Evolutionary conservation across 2,329 filamentous ascomycete genomes (phyloP).

Genomic region (Cytospora leucostoma): DNA sequence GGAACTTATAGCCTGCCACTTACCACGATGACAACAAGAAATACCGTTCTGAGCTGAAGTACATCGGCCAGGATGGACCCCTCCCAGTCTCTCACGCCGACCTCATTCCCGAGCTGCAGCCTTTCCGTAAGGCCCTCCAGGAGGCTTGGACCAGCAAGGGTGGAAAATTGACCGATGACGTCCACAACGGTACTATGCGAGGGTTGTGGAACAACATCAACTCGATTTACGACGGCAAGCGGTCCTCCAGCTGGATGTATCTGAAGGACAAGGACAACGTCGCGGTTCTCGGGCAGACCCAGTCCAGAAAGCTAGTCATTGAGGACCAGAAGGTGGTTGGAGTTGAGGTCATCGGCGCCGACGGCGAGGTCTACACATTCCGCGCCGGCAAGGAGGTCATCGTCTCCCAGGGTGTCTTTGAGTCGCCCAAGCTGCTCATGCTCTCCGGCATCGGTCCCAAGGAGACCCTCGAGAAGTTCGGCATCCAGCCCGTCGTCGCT

Average conservation of each 20-base stretch:
- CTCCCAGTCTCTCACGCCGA: constrained; percentile 57
- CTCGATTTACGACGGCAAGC: constrained; percentile 58
- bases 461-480: constrained; percentile 51
- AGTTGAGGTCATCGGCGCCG: constrained; percentile 47
- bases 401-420: constrained; percentile 56
- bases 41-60: constrained; percentile 47
- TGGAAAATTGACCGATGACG: constrained; percentile 51
- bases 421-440: constrained; percentile 66
- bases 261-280: constrained; percentile 57
- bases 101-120: constrained; percentile 51
- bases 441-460: constrained; percentile 63
- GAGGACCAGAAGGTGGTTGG: constrained; percentile 47
- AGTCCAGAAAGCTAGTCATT: constrained; percentile 55
- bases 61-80: constrained; percentile 55
- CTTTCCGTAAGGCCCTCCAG: constrained; percentile 52
- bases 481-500: constrained; percentile 56
- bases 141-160: constrained; percentile 57
- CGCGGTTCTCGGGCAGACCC: constrained; percentile 48
- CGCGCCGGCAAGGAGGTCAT: constrained; percentile 52
- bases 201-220: constrained; percentile 56
- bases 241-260: constrained; percentile 54
- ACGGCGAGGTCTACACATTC: constrained; percentile 46
- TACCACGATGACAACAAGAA: constrained; percentile 57
- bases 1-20: constrained; percentile 40
- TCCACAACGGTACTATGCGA: constrained; percentile 56